These are phyloP conservation scores for Clonostachys rhizophaga DNA, from an alignment of 2,329 filamentous ascomycete species.

Conservation along the genomic window DNA sequence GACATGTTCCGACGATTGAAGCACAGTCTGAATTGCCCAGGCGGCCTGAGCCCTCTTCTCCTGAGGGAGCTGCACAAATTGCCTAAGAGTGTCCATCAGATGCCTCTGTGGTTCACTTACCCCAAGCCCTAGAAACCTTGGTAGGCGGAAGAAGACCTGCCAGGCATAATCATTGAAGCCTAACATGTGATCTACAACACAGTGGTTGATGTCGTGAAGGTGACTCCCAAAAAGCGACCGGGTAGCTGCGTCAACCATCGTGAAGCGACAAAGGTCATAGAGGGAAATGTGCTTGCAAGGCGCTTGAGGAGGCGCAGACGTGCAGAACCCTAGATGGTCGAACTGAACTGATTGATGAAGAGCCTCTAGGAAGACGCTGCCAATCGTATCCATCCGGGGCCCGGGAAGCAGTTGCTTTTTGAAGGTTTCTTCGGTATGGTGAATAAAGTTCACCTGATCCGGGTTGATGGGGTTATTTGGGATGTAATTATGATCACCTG, in stretches of 20 bases:
- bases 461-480: constrained; percentile 34
- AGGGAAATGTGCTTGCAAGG: not conserved
- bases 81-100: not conserved
- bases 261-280: constrained; percentile 1
- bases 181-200: not conserved
- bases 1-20: not conserved
- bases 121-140: too few species aligned
- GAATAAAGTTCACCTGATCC: constrained; percentile 27
- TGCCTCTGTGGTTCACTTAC: not conserved
- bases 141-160: not conserved
- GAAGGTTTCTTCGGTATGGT: not conserved
- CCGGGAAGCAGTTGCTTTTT: constrained; percentile 1
- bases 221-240: constrained; percentile 3
- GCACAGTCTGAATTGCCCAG: not conserved
- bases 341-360: not conserved
- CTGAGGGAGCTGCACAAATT: not conserved
- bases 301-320: not conserved
- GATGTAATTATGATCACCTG: constrained; percentile 34
- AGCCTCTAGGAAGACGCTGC: not conserved
- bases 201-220: constrained; percentile 1
- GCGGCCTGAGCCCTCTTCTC: not conserved
- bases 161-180: not conserved
- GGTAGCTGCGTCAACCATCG: constrained; percentile 3
- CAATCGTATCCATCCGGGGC: constrained; percentile 1
- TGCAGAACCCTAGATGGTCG: constrained; percentile 5